Conservation (phyloP, 2,329 filamentous ascomycete genomes). For the Calonectria ilicicola region DNA sequence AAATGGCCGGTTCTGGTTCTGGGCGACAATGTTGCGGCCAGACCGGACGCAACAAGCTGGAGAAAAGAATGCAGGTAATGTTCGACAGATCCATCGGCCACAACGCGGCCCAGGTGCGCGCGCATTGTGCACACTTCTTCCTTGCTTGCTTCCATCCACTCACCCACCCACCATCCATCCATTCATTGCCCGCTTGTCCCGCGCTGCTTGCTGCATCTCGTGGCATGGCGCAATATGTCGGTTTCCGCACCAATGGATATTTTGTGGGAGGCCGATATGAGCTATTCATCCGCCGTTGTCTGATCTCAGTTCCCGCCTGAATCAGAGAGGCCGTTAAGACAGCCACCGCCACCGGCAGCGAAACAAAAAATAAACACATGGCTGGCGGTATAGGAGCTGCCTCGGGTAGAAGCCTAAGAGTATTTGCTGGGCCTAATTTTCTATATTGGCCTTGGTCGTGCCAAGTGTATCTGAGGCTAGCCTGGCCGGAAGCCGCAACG, state of each 20-base stretch:
- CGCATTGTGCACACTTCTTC: conserved; percentile 8
- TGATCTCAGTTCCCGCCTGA: conserved; percentile 13
- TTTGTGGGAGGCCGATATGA: neutral
- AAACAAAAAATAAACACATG: neutral
- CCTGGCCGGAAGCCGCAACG: conserved; percentile 28
- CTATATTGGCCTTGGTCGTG: conserved; percentile 13
- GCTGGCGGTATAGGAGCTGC: neutral
- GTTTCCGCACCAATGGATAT: conserved; percentile 5
- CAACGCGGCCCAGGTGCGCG: neutral
- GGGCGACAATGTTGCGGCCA: conserved; percentile 17
- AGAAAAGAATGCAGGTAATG: conserved; percentile 12
- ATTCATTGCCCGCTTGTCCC: neutral
- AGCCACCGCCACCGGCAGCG: conserved; percentile 2
- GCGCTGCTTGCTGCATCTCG: conserved; percentile 10
- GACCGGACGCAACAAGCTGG: conserved; percentile 18
- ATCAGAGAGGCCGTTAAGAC: neutral
- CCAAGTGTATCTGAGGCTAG: conserved; percentile 24
- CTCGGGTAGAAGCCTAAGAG: conserved; percentile 13
- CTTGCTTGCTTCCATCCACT: neutral
- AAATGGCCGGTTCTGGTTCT: conserved; percentile 20
- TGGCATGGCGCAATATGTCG: conserved; percentile 17
- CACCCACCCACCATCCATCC: too few species aligned
- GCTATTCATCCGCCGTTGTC: conserved; percentile 1
- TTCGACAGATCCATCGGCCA: conserved; percentile 15
- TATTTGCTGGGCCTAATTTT: neutral